Percentiles rank a stretch among this genome's conserved stretches.
These are phyloP conservation scores for Capsicum chinense DNA, from an alignment of 257 asterid species.

Conservation along the genomic window DNA sequence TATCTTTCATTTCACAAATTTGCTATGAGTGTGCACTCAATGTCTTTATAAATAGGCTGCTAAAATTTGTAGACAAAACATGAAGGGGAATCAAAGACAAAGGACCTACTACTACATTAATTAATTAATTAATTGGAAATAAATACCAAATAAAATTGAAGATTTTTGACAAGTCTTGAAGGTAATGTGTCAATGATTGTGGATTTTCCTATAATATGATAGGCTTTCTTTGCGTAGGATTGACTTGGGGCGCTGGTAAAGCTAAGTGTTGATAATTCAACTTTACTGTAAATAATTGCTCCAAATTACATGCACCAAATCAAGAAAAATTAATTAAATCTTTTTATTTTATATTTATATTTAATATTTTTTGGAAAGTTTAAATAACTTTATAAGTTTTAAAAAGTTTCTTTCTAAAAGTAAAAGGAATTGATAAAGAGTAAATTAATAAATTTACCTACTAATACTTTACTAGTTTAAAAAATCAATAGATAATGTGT, in stretches of 20 bases:
- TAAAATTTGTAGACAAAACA: background rate
- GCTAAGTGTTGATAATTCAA: conserved; percentile 17
- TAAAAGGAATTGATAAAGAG: too few species aligned
- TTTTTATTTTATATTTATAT: too few species aligned
- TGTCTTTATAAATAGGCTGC: conserved; percentile 13
- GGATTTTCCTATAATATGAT: conserved; percentile 19
- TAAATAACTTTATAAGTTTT: too few species aligned
- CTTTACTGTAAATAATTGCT: too few species aligned
- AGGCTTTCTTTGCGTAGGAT: background rate
- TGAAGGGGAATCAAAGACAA: background rate
- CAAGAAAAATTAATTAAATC: too few species aligned
- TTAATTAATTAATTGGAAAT: background rate
- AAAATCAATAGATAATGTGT: too few species aligned
- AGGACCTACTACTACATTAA: background rate
- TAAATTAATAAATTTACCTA: too few species aligned
- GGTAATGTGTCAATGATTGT: conserved; percentile 19
- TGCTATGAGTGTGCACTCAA: background rate
- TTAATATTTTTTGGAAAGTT: too few species aligned
- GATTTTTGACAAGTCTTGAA: background rate
- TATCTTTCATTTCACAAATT: conserved; percentile 27
- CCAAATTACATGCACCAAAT: too few species aligned
- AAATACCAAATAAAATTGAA: too few species aligned
- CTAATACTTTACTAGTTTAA: too few species aligned
- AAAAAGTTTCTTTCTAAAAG: too few species aligned
- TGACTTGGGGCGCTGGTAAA: background rate